Evolutionary conservation across 2,329 filamentous ascomycete species (phyloP).

Genomic region (Calonectria crousiana): DNA sequence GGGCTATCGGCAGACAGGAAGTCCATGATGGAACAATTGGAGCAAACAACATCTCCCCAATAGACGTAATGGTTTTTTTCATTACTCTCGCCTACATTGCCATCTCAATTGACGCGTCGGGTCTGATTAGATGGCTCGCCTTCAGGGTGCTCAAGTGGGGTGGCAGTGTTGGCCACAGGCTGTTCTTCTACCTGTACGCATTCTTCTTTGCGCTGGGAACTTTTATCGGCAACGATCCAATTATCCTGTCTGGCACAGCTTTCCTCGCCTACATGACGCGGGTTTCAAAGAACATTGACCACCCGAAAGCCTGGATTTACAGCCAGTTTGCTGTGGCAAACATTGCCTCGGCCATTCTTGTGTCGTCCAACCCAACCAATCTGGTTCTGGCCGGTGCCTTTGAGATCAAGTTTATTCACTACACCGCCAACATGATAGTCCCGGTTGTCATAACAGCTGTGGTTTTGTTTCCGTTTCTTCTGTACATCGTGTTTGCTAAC

Average conservation of each 20-base stretch:
- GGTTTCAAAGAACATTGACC: constrained; percentile 78
- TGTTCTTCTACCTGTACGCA: constrained; percentile 80
- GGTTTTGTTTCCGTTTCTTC: constrained; percentile 75
- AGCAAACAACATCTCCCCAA: constrained; percentile 73
- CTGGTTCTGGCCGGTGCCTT: constrained; percentile 81
- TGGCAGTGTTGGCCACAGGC: constrained; percentile 73
- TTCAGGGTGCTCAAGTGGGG: constrained; percentile 78
- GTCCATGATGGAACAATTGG: constrained; percentile 78
- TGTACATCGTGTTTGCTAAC: constrained; percentile 77
- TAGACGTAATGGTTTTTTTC: constrained; percentile 83
- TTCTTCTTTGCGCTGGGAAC: constrained; percentile 78
- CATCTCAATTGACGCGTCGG: constrained; percentile 82
- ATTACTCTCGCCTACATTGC: constrained; percentile 81
- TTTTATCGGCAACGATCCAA: constrained; percentile 81
- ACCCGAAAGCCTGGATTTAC: constrained; percentile 80
- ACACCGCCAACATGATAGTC: constrained; percentile 83
- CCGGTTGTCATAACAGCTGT: constrained; percentile 77
- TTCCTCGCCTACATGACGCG: constrained; percentile 84
- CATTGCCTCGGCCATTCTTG: constrained; percentile 79
- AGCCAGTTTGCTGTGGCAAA: constrained; percentile 80
- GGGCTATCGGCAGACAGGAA: constrained; percentile 75
- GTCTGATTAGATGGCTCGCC: constrained; percentile 76
- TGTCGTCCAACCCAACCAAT: constrained; percentile 84
- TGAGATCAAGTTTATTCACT: constrained; percentile 77
- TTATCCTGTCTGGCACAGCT: constrained; percentile 79